These are phyloP conservation scores for Asterophora lycoperdoides DNA, from an alignment of 768 basidiomycete species.

Conservation along the genomic window DNA sequence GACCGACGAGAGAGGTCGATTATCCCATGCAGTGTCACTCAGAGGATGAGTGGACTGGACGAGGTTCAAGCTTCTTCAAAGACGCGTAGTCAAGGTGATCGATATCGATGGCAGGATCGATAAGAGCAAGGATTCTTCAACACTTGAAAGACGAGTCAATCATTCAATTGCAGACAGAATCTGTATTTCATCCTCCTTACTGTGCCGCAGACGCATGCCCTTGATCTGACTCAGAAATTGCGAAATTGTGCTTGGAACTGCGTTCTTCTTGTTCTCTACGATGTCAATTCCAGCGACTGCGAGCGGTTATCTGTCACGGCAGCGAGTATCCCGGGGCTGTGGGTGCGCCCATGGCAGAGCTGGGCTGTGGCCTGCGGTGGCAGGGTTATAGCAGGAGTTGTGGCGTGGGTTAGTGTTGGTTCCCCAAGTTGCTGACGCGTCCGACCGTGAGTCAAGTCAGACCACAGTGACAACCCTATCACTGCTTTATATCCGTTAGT, in stretches of 20 bases:
- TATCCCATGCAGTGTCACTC: no score
- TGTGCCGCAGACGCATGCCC: not conserved
- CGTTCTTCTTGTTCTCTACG: not conserved
- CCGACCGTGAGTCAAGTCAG: slow-evolving; percentile 18
- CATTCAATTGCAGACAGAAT: slow-evolving; percentile 1
- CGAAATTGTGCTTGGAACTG: not conserved
- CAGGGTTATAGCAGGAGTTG: not conserved
- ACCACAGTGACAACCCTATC: slow-evolving; percentile 12
- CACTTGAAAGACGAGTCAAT: slow-evolving; percentile 2
- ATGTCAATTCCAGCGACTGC: not conserved
- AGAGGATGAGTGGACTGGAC: no score
- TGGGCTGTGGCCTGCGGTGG: not conserved
- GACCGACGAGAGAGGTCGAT: no score
- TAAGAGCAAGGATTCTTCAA: no score
- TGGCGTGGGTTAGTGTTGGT: slow-evolving; percentile 12
- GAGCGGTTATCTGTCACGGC: not conserved
- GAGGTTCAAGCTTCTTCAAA: no score
- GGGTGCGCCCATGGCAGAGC: no score
- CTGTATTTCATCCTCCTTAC: slow-evolving; percentile 3
- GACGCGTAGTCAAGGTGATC: no score
- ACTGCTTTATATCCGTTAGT: slow-evolving; percentile 17
- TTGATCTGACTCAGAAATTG: no score
- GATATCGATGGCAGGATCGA: slow-evolving; percentile 16
- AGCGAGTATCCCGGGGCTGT: not conserved
- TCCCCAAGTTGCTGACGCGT: slow-evolving; percentile 12